Evolutionary conservation across 306 rosid species (phyloP), one percentile per base, ranked within the genome.

Genomic region (Cicer pinnatifidum): DNA sequence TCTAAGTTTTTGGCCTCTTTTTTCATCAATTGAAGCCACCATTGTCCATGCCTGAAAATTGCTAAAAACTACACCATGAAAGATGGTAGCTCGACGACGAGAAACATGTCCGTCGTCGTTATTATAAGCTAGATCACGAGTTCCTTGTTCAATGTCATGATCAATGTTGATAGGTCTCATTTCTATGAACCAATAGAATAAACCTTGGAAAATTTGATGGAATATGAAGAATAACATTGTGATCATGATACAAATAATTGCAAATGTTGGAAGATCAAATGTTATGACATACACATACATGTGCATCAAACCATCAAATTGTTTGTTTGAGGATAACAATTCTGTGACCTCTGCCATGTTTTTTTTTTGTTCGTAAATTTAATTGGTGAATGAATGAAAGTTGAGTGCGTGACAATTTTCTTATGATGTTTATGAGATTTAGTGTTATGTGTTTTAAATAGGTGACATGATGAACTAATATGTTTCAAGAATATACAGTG

Each of bases 1-100:
- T 65, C 90, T 70, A 20, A 86, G 78, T 63, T 46, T 77, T 7
- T 76, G 71, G 9, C 87, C 87, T 80, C 89, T 51, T 67, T 11
- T 83, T 72, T 71, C 73, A 6, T 70, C 28, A 35, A 37, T 20
- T 45, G 69, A 16, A 20, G 48, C 60, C 17, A 54, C 48, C 69
- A 75, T 62, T 4, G 69, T 6, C 84, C 78, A 70, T 16, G 41
- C 65, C n/a, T 64, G 83, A 28, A 80, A 23, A 45, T 79, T 81
- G 16, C 19, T 45, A 3, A 62, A 44, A 0, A 37, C 45, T 40
- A 75, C 45, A 3, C 65, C 60, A 37, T 63, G 73, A 6, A 70
- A 70, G 0, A 81, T 19, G 38, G 78, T 73, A 46, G 63, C 20
- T 1, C 44, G 58, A 1, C 11, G 13, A 28, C 8, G 37, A 23